Conservation (phyloP, 2,329 filamentous ascomycete genomes). For the Sporothrix humicola region DNA sequence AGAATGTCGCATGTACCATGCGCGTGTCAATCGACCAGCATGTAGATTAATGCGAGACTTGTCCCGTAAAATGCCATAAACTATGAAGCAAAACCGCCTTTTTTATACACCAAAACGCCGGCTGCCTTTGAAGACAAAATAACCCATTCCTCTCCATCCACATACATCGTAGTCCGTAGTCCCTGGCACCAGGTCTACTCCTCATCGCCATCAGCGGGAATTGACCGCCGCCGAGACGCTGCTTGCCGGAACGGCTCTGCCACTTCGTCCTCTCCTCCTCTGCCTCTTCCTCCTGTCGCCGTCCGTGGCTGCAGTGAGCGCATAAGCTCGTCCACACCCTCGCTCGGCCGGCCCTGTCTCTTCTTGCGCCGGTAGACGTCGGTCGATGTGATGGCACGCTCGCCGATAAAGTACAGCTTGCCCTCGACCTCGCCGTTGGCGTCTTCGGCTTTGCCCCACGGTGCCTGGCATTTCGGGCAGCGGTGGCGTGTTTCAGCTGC, state of each 20-base stretch:
- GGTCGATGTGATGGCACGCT: conserved; percentile 61
- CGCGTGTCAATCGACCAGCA: neutral
- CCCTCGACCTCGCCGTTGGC: conserved; percentile 18
- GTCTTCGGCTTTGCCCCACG: conserved; percentile 50
- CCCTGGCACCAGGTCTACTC: neutral
- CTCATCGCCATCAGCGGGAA: neutral
- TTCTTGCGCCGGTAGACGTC: conserved; percentile 55
- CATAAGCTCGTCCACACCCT: conserved; percentile 47
- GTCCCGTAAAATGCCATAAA: neutral
- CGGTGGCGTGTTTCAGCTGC: conserved; percentile 60
- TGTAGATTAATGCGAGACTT: neutral
- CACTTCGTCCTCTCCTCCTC: conserved; percentile 36
- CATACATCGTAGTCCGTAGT: neutral
- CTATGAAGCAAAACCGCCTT: neutral
- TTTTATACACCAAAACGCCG: conserved; percentile 21
- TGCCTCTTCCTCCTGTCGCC: neutral
- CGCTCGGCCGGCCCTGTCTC: conserved; percentile 47
- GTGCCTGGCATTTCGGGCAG: conserved; percentile 66
- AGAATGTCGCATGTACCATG: neutral
- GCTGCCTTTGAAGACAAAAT: neutral
- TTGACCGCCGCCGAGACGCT: neutral
- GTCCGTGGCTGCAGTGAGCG: conserved; percentile 37
- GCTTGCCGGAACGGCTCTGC: conserved; percentile 24
- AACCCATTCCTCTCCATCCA: neutral
- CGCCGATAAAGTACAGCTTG: conserved; percentile 57